phyloP scores from a whole-genome alignment of 345 rosid genomes.

The Kandelia obovata region DNA sequence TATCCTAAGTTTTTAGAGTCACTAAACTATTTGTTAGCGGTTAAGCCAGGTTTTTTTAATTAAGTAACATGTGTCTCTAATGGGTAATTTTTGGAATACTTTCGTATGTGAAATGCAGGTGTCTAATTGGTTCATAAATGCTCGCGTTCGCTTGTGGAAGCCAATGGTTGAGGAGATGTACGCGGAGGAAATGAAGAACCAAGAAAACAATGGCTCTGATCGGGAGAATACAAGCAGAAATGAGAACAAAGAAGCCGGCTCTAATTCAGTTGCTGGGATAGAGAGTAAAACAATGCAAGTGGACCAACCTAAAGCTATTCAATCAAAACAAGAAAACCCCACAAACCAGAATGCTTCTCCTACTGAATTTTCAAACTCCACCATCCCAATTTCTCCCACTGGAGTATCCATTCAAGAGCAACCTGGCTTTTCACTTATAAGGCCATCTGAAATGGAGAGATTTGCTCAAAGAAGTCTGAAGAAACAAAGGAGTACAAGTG shows the following conservation, averaged over 20 bases:
- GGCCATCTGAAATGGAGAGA: constrained; percentile 36
- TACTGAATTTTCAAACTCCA: constrained; percentile 28
- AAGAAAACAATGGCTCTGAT: constrained; percentile 29
- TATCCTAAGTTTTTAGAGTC: too few species aligned
- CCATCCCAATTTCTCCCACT: constrained; percentile 34
- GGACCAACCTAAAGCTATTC: constrained; percentile 27
- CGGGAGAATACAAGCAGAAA: constrained; percentile 17
- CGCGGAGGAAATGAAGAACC: constrained; percentile 49
- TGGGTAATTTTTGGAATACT: background rate
- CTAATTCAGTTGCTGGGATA: background rate
- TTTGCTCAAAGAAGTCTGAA: constrained; percentile 36
- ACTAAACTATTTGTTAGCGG: too few species aligned
- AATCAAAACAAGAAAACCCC: constrained; percentile 25
- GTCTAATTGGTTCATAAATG: constrained; percentile 77
- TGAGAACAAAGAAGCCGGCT: constrained; percentile 18
- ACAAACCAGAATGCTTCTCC: constrained; percentile 21
- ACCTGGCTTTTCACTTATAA: constrained; percentile 35
- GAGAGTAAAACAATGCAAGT: constrained; percentile 10
- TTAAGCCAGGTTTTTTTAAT: constrained; percentile 45
- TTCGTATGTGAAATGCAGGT: constrained; percentile 32
- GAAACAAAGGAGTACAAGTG: constrained; percentile 30
- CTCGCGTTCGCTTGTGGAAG: constrained; percentile 84
- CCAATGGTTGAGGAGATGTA: constrained; percentile 91
- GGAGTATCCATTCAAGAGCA: constrained; percentile 28
- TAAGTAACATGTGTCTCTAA: background rate